Evolutionary conservation across 345 rosid species (phyloP), one percentile per base, ranked within the genome.

Genomic region (Linum tenue): DNA sequence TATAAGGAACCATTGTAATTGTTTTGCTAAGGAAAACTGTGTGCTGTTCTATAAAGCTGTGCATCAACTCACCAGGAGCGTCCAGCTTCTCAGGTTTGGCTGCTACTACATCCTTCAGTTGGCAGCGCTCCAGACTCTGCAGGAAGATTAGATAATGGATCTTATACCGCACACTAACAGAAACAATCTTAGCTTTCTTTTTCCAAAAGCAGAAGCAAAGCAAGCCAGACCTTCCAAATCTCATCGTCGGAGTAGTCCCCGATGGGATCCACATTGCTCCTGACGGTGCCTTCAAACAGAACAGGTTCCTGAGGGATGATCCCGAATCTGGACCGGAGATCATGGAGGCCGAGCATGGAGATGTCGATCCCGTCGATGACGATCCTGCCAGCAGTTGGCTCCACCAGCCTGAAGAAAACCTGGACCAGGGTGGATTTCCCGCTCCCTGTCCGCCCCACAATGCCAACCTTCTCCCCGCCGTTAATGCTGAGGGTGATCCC

Each of bases 281-380:
- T 82, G 36, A 94, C 92, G 0, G 98, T 89, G 66, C 98, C 98
- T 80, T 94, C 99, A 38, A 94, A 94, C 43, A 94, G 90, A 51
- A 90, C 95, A 39, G 97, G 99, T 39, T 94, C 99, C 76, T 94
- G 99, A 14, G 97, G 97, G 63, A 94, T 94, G 82, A 90, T 94
- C 39, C 98, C 92, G 38, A 92, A 87, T 35, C 98, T 82, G 64
- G 98, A 86, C 73, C 98, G 79, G 39, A 92, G 92, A 80, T 92
- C 87, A 42, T 87, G 98, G n/a, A 92, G 86, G 37, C 98, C 98
- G 5, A 90, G 67, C 70, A 65, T 60, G 67, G 80, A 72, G 53
- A 90, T 85, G 73, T 94, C 87, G 16, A 94, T 82, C 37, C 89
- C 95, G 62, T 94, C 99, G n/a, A 94, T 81, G 16, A 85, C 73